Conservation (phyloP, 2,329 filamentous ascomycete species). For the Fusarium odoratissimum region DNA sequence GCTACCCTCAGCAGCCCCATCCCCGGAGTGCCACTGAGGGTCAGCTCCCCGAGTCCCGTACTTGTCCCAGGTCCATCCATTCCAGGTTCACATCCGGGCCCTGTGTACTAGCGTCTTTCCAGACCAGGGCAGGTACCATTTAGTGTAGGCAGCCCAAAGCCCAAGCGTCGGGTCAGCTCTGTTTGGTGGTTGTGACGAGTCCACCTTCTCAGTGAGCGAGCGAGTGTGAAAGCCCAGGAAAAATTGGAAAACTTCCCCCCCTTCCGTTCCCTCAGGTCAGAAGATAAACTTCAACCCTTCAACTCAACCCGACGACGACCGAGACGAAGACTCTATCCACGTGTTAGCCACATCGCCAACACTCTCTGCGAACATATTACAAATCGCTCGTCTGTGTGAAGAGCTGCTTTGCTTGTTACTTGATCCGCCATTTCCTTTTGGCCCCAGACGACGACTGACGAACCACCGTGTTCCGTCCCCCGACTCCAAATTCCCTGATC, state of each 20-base stretch:
- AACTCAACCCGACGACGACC: conserved; percentile 46
- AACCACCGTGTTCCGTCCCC: conserved; percentile 39
- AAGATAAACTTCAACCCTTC: conserved; percentile 44
- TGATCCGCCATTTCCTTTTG: conserved; percentile 32
- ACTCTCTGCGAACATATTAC: conserved; percentile 39
- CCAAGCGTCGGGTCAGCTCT: conserved; percentile 24
- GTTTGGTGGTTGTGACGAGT: conserved; percentile 16
- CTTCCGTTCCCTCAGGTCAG: conserved; percentile 7
- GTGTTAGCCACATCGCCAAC: conserved; percentile 44
- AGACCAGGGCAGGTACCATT: conserved; percentile 30
- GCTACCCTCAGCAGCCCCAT: conserved; percentile 27
- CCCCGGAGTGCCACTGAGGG: conserved; percentile 12
- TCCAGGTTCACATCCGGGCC: conserved; percentile 27
- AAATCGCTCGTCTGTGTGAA: conserved; percentile 27
- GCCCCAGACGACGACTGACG: conserved; percentile 40
- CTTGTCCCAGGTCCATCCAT: conserved; percentile 11
- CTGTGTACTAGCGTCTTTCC: conserved; percentile 16
- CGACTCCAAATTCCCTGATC: conserved; percentile 44
- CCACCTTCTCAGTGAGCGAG: background rate
- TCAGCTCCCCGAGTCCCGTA: background rate
- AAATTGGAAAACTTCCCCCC: conserved; percentile 33
- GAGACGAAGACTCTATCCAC: conserved; percentile 36
- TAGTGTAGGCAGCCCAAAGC: conserved; percentile 8
- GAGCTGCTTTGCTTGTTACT: conserved; percentile 22
- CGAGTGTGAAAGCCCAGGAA: conserved; percentile 11